Evolutionary conservation across 1,284 basidiomycete species (phyloP).

Genomic region (Earliella scabrosa): DNA sequence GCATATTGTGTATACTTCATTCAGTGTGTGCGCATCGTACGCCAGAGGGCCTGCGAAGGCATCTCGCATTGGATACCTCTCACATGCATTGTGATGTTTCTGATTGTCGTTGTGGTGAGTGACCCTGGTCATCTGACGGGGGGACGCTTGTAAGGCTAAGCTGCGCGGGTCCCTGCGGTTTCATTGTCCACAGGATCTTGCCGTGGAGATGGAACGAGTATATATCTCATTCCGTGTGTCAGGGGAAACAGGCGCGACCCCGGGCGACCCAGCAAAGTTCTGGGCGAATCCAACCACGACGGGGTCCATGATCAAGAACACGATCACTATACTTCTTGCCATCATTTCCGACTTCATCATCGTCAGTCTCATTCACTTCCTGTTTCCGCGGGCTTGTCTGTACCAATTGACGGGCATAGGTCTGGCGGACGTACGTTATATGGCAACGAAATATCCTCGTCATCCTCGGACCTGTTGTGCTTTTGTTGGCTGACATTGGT

Average conservation of each 20-base stretch:
- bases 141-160: too few relatives aligned
- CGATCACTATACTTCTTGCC: neutral
- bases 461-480: neutral
- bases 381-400: neutral
- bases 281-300: slow-evolving; percentile 1
- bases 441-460: neutral
- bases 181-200: too few relatives aligned
- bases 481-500: slow-evolving; percentile 1
- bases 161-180: too few relatives aligned
- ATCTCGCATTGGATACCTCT: too few relatives aligned
- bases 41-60: too few relatives aligned
- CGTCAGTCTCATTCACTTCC: neutral
- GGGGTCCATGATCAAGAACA: neutral
- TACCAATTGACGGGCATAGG: neutral
- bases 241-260: neutral
- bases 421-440: slow-evolving; percentile 1
- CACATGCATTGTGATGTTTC: too few relatives aligned
- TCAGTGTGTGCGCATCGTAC: too few relatives aligned
- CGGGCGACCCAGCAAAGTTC: neutral
- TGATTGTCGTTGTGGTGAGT: too few relatives aligned
- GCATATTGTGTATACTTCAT: too few relatives aligned
- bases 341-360: slow-evolving; percentile 2
- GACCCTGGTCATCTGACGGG: too few relatives aligned
- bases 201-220: too few relatives aligned
- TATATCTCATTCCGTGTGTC: neutral